Evolutionary conservation across 805 yeast genomes (phyloP), one percentile per base, ranked within the genome.

Genomic region (Kuraishia piskuri): DNA sequence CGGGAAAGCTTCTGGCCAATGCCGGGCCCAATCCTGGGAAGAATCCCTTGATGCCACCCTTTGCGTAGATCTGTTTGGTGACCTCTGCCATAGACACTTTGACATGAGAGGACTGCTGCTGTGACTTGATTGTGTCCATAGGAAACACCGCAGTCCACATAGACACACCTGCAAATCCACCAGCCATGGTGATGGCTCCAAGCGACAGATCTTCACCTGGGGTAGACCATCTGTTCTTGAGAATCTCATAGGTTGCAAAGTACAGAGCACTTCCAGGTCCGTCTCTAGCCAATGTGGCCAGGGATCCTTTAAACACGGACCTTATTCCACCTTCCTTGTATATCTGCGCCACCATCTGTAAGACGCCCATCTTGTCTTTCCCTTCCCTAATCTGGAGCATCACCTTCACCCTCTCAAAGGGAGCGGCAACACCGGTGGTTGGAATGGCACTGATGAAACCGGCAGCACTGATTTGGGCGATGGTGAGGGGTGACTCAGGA

Each of bases 21-120:
- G 98, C 98, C 5, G 99, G 97, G 0, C 97, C 97, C 22, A 92
- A 77, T 54, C 99, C 99, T 2, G 98, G 98, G 88, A 91, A 92
- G 72, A 92, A 92, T 0, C 95, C 96, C 66, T 83, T 86, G 58
- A 90, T 59, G 23, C 97, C 97, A 22, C 91, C 92, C 57, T 80
- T 80, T 6, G 72, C 67, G 66, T 90, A 90, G 50, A 92, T 85
- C 52, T 78, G 73, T 54, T 73, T 72, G 8, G 96, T 80, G 37
- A 90, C 90, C 55, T 79, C 79, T 2, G 73, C 66, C 67, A 90
- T 82, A 20, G 87, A 76, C 19, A 76, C 68, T 54, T 66, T 74
- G 24, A 72, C 69, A 56, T 78, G 74, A 20, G 88, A 79, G 2
- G 88, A 78, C 63, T 87, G 95, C 63, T 88, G 86, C 22, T 83